These are phyloP conservation scores for Hysterium pulicare DNA, from an alignment of 2,329 filamentous ascomycete genomes.

Conservation along the genomic window DNA sequence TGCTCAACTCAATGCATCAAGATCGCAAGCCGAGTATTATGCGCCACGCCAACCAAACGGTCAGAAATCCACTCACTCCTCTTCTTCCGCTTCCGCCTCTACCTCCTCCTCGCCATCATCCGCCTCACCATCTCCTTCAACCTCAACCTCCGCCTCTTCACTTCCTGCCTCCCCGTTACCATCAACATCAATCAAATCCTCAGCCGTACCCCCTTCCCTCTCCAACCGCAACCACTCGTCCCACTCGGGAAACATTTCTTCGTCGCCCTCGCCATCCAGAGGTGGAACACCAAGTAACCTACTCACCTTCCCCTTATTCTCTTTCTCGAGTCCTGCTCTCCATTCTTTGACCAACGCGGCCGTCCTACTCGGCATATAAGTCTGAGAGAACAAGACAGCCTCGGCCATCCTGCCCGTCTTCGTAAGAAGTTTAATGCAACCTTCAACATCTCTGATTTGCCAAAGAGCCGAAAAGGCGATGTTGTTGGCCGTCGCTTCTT, in stretches of 20 bases:
- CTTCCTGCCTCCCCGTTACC: slow-evolving; percentile 25
- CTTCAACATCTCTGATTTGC: slow-evolving; percentile 78
- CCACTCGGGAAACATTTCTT: slow-evolving; percentile 95
- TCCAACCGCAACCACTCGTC: slow-evolving; percentile 84
- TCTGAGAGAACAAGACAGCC: slow-evolving; percentile 88
- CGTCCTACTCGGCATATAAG: slow-evolving; percentile 82
- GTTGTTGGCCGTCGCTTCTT: slow-evolving; percentile 78
- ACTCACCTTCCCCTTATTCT: slow-evolving; percentile 79
- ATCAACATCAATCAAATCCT: slow-evolving; percentile 25
- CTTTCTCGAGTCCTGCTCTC: slow-evolving; percentile 80
- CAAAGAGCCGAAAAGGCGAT: slow-evolving; percentile 88
- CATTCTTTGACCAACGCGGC: slow-evolving; percentile 67
- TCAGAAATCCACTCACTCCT: too few relatives aligned
- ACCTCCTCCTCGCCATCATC: slow-evolving; percentile 31
- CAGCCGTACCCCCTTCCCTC: slow-evolving; percentile 59
- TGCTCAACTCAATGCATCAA: too few relatives aligned
- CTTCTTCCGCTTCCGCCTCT: slow-evolving; percentile 23
- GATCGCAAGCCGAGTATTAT: too few relatives aligned
- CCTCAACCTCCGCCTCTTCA: slow-evolving; percentile 29
- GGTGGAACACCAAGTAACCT: slow-evolving; percentile 80
- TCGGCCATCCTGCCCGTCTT: slow-evolving; percentile 79
- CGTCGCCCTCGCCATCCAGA: slow-evolving; percentile 57
- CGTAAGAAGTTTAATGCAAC: slow-evolving; percentile 74
- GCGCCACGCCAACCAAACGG: too few relatives aligned
- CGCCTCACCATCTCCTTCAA: slow-evolving; percentile 14